Evolutionary conservation across 495 filamentous ascomycete genomes (phyloP).

Genomic region (Bombardia bombarda): DNA sequence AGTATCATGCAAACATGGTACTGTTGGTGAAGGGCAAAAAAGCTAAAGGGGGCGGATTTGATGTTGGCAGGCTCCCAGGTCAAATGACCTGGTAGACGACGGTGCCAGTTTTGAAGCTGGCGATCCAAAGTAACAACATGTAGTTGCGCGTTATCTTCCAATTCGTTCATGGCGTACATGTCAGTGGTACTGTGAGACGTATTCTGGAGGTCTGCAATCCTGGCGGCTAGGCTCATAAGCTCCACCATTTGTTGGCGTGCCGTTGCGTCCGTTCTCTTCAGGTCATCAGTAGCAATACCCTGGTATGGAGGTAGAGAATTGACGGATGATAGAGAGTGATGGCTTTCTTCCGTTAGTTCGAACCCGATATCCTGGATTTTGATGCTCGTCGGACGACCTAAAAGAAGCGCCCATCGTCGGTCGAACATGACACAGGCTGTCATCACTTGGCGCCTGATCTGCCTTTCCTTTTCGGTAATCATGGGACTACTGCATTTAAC

Average conservation of each 20-base stretch:
- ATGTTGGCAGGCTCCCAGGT: constrained; percentile 42
- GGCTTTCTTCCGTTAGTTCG: constrained; percentile 29
- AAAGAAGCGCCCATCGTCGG: constrained; percentile 42
- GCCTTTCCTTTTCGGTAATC: constrained; percentile 32
- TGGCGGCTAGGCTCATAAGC: constrained; percentile 45
- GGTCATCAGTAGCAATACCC: constrained; percentile 2
- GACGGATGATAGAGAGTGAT: constrained; percentile 18
- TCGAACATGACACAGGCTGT: constrained; percentile 45
- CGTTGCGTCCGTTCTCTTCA: constrained; percentile 27
- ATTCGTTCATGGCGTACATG: constrained; percentile 18
- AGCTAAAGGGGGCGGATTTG: constrained; percentile 39
- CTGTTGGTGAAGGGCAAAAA: constrained; percentile 46
- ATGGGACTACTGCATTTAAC: constrained; percentile 26
- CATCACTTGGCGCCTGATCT: constrained; percentile 38
- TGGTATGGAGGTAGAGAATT: neutral
- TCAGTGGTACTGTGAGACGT: constrained; percentile 6
- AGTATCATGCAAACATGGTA: constrained; percentile 44
- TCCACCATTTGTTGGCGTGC: constrained; percentile 40
- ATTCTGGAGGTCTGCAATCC: constrained; percentile 35
- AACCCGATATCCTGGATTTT: constrained; percentile 41
- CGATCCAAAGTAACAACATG: constrained; percentile 39
- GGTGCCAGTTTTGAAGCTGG: constrained; percentile 45
- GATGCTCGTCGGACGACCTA: constrained; percentile 44
- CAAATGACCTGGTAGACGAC: constrained; percentile 36
- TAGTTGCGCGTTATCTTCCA: constrained; percentile 34